phyloP scores from a whole-genome alignment of 1,284 basidiomycete genomes.

The Gymnopus androsaceus region DNA sequence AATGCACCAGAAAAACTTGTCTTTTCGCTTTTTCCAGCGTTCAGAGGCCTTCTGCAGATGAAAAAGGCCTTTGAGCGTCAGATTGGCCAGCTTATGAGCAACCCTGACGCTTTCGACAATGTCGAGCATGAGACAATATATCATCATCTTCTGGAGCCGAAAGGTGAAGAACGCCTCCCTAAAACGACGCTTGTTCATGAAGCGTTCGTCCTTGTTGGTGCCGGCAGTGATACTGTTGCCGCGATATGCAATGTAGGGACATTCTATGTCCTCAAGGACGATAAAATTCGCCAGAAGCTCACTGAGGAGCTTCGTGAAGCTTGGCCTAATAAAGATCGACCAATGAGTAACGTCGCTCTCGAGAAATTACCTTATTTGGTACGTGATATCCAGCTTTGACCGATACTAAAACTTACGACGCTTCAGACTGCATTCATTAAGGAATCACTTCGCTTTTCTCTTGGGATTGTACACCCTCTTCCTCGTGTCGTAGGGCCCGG shows the following conservation, averaged over 20 bases:
- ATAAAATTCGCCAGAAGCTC: conserved; percentile 6
- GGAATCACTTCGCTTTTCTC: conserved; percentile 25
- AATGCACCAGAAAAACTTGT: not conserved
- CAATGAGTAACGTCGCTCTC: conserved; percentile 2
- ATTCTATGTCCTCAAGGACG: conserved; percentile 15
- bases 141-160: conserved; percentile 26
- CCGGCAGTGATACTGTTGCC: conserved; percentile 16
- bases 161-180: conserved; percentile 8
- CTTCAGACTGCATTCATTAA: conserved; percentile 26
- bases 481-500: conserved; percentile 23
- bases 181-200: conserved; percentile 16
- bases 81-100: conserved; percentile 32
- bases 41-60: not conserved
- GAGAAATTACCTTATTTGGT: conserved; percentile 24
- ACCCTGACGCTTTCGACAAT: conserved; percentile 24
- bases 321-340: conserved; percentile 19
- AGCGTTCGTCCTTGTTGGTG: conserved; percentile 11
- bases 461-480: conserved; percentile 22
- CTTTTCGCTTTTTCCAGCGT: not conserved
- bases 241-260: conserved; percentile 18
- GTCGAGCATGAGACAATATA: conserved; percentile 31
- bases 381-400: not conserved
- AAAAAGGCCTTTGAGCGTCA: conserved; percentile 28
- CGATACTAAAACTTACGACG: not conserved
- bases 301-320: conserved; percentile 16